Base-by-base conservation (phyloP, 148 eudicot species). In the Rhododendron kiyosumense region DNA sequence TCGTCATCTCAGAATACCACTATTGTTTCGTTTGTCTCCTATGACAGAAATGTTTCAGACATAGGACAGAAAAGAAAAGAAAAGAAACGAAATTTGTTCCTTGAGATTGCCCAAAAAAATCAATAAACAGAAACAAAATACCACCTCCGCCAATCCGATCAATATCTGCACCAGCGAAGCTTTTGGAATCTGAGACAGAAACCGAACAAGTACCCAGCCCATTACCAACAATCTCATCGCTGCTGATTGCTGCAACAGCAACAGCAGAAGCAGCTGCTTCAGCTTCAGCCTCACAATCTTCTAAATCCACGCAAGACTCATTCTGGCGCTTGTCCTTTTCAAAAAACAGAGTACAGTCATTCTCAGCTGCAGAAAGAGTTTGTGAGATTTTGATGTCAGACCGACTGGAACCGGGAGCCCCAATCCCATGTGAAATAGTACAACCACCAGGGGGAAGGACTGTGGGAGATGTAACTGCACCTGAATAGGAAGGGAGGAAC, bases 391-490 rank as follows among this genome's bases (percentile, higher is more conserved):
- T 90, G 74, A 89, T 79, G 84, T 94, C 93, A 77, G 96, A 75
- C 83, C 90, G 91, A 81, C 89, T 88, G 81, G 96, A 92, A 81
- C 94, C 91, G 7, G 93, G 91, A 86, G 94, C 89, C 73, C 92
- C 92, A 79, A 91, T 92, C 83, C 89, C 91, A 85, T 89, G 94
- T 63, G 95, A 89, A 88, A 87, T 90, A 88, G 83, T 91, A 86
- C 87, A 92, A n/a, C 84, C 92, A 86, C 87, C 89, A 76, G 94
- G 87, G 85, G 93, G 90, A 15, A 96, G 93, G 85, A 93, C 87
- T 75, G 99, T 91, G 7, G 97, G 93, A 76, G 99, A 94, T 36
- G 98, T 97, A 86, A 97, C 99, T 67, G 98, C 99, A 90, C 99
- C 99, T 97, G 90, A 45, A 84, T 34, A 71, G 41, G 2, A 69